A percentile compares a stretch with the other conserved stretches of the same genome.
Conservation (phyloP, 179 eudicot species). For the Carnegiea gigantea region DNA sequence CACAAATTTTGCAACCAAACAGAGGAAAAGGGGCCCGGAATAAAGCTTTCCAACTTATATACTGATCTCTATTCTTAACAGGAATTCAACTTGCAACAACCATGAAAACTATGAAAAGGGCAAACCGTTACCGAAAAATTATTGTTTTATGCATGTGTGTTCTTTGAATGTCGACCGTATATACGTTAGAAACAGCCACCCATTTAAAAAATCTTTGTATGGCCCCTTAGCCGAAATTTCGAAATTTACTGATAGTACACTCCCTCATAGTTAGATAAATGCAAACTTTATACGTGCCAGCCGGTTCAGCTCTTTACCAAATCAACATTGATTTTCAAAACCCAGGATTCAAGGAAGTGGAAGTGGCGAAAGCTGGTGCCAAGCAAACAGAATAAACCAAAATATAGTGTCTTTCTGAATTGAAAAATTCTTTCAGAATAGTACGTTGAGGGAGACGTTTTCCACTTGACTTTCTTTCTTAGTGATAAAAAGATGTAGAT, state of each 20-base stretch:
- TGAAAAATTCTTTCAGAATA: neutral
- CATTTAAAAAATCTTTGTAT: neutral
- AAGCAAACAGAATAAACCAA: slow-evolving; percentile 2
- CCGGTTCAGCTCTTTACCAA: neutral
- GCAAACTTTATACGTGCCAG: neutral
- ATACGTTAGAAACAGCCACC: neutral
- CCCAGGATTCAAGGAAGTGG: neutral
- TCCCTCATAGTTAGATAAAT: neutral
- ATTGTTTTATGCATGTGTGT: neutral
- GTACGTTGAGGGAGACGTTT: slow-evolving; percentile 3
- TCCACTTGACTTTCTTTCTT: slow-evolving; percentile 3
- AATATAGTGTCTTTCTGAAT: slow-evolving; percentile 6
- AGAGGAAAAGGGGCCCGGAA: neutral
- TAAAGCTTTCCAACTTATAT: neutral
- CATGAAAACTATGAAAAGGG: neutral
- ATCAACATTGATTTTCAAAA: neutral
- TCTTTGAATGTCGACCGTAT: neutral
- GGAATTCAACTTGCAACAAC: neutral
- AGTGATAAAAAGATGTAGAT: neutral
- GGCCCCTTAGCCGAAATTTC: neutral
- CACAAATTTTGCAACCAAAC: neutral
- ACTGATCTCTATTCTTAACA: neutral
- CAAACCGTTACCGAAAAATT: neutral
- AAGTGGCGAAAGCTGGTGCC: slow-evolving; percentile 1
- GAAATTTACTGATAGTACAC: neutral